Evolutionary conservation across 495 filamentous ascomycete genomes (phyloP).

Genomic region (Penicillium flavigenum): DNA sequence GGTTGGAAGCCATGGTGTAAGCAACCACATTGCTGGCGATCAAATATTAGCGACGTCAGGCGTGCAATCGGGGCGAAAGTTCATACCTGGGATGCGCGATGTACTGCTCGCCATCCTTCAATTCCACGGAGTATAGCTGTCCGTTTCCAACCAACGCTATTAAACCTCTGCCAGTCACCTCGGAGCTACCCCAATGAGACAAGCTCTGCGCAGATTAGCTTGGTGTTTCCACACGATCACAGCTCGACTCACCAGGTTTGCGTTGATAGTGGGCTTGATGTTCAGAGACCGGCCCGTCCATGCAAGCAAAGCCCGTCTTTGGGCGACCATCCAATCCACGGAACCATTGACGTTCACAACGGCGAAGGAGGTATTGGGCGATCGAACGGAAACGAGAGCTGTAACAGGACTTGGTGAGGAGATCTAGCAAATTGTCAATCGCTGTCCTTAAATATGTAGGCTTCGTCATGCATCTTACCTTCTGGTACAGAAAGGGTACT

Average conservation of each 20-base stretch:
- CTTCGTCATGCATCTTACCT: slow-evolving; percentile 34
- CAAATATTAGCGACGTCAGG: slow-evolving; percentile 18
- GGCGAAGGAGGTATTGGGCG: slow-evolving; percentile 77
- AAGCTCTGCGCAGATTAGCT: slow-evolving; percentile 61
- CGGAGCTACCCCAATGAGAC: slow-evolving; percentile 86
- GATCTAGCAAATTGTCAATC: slow-evolving; percentile 47
- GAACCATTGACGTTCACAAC: slow-evolving; percentile 88
- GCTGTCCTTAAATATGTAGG: background rate
- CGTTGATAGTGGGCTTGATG: slow-evolving; percentile 71
- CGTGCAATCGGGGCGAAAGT: background rate
- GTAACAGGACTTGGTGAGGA: slow-evolving; percentile 82
- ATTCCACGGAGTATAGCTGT: slow-evolving; percentile 76
- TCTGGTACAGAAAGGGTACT: slow-evolving; percentile 93
- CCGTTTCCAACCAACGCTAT: slow-evolving; percentile 81
- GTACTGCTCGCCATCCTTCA: slow-evolving; percentile 81
- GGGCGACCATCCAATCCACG: slow-evolving; percentile 92
- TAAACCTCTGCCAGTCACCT: slow-evolving; percentile 82
- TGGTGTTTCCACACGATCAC: background rate
- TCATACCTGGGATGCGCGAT: slow-evolving; percentile 73
- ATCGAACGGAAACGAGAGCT: slow-evolving; percentile 82
- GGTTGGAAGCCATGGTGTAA: slow-evolving; percentile 71
- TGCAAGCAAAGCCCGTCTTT: slow-evolving; percentile 80
- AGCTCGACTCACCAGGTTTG: slow-evolving; percentile 56
- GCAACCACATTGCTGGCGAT: slow-evolving; percentile 74
- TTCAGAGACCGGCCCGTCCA: slow-evolving; percentile 92